Evolutionary conservation across 176 grass and related monocot species (phyloP), one percentile per base, ranked within the genome.

Genomic region (Oryza rufipogon): DNA sequence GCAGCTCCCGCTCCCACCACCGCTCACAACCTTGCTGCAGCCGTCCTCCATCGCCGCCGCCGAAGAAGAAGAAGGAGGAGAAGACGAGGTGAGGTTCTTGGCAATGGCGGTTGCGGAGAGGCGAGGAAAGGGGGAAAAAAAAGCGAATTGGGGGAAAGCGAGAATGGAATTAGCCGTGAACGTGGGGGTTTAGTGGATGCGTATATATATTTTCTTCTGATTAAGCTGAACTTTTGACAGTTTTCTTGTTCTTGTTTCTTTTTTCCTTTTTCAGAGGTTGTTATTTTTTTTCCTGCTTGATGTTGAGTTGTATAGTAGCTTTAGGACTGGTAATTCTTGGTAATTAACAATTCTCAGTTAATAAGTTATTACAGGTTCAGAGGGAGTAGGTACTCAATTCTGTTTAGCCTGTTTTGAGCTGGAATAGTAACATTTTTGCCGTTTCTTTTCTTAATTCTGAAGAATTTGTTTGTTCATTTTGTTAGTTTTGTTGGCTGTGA

Each of bases 151-250:
- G 23, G 23, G 23, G 88, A 80, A 82, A 63, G 73, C 69, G 45
- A 84, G 83, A 26, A 74, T 65, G 60, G 58, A 92, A 80, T 71
- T 80, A 15, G 83, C n/a, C 42, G 48, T 11, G 49, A 54, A 73
- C 47, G 77, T 42, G 49, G 66, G 66, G 70, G 76, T 75, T 70
- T 49, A 52, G 22, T 80, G 70, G 42, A 44, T 9, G 56, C 75
- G 9, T 65, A 76, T 91, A 80, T 76, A 86, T 88, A 81, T 75
- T 83, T 86, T 88, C 63, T 54, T 71, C 74, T 76, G 45, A 46
- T 76, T 36, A 46, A n/a, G 73, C 17, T 77, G 80, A 25, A 8
- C 79, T 47, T 39, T 58, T n/a, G 0, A 67, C 69, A 16, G 22
- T 36, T 19, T 66, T 74, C 52, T 63, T 63, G 42, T 22, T 58